Percentiles rank a stretch among this genome's conserved stretches.
These are phyloP conservation scores for Aspergillus neoniger DNA, from an alignment of 2,329 filamentous ascomycete species.

Conservation along the genomic window DNA sequence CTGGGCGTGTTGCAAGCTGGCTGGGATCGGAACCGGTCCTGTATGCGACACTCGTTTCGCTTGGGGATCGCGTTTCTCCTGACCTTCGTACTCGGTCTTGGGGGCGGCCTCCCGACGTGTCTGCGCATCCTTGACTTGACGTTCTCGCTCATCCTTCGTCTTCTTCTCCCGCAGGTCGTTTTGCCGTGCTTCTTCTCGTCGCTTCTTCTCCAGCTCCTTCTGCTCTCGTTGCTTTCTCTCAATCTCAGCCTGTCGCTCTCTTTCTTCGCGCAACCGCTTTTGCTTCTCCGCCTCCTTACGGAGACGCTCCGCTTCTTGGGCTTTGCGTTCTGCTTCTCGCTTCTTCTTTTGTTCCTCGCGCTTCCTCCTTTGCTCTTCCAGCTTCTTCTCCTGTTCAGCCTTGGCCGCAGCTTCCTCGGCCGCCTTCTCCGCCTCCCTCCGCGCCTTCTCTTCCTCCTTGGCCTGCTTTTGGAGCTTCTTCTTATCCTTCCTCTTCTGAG, in stretches of 20 bases:
- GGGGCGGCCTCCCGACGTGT: conserved; percentile 45
- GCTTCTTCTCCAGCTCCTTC: conserved; percentile 79
- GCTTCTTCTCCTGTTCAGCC: conserved; percentile 74
- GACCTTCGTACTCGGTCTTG: conserved; percentile 53
- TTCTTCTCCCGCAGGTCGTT: conserved; percentile 70
- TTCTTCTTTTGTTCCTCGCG: conserved; percentile 90
- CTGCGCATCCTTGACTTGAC: conserved; percentile 46
- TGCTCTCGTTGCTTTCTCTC: conserved; percentile 81
- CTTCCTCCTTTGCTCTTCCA: conserved; percentile 77
- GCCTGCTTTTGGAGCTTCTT: conserved; percentile 84
- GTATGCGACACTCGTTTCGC: conserved; percentile 61
- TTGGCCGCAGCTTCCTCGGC: conserved; percentile 78
- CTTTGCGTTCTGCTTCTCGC: conserved; percentile 85
- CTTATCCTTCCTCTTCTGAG: conserved; percentile 94
- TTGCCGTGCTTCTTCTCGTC: conserved; percentile 69
- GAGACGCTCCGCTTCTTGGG: conserved; percentile 82
- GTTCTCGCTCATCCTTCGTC: conserved; percentile 64
- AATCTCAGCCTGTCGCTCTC: conserved; percentile 78
- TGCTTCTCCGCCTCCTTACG: conserved; percentile 84
- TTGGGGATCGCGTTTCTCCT: conserved; percentile 39
- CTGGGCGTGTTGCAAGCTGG: conserved; percentile 56
- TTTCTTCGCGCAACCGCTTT: conserved; percentile 77
- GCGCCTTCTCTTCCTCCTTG: conserved; percentile 86
- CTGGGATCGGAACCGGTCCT: conserved; percentile 56
- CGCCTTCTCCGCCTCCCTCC: conserved; percentile 83